Base-by-base conservation (phyloP, 1,139 yeast genomes). In the Suhomyces terraborum region DNA sequence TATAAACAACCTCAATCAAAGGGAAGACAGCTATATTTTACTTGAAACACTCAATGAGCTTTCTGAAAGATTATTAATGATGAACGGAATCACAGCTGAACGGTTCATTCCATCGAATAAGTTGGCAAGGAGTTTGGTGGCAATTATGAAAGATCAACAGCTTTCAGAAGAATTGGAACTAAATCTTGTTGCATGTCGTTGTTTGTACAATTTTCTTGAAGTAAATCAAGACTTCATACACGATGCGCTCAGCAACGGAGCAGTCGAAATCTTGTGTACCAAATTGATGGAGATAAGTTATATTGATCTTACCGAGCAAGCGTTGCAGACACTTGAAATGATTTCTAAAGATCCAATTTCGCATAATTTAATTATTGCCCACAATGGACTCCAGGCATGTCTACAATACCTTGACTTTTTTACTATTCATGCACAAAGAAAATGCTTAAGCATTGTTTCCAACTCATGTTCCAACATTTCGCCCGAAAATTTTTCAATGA, bases 241-340 rank as follows among this genome's bases (percentile, higher is more conserved):
- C 43, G 78, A 75, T 39, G 82, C 89, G 4, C 82, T 88, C 6
- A 73, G 76, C 32, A 79, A 79, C 20, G 82, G 85, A 34, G 86
- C 85, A 1, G 77, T 89, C 9, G 82, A 80, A 30, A 80, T 79
- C 0, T 66, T 93, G 31, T 80, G 87, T 51, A 69, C 73, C 9
- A 86, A 86, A 52, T 64, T 93, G 33, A 60, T 79, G 49, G 95
- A 88, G 51, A 84, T 91, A 14, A 80, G 82, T 43, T 89, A 80
- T 58, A 91, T 93, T 41, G 98, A 93, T 59, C 69, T 93, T 44
- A 95, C 97, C 0, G 98, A 93, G 59, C 97, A 91, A 61, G 91
- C 93, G 0, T 66, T 93, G 32, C 91, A 84, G 51, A 82, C 94
- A 0, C 64, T 85, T 41, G 91, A 84, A 58, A 72, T 80, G 64